Evolutionary conservation across 768 basidiomycete species (phyloP).

Genomic region (Termitomyces sp.): DNA sequence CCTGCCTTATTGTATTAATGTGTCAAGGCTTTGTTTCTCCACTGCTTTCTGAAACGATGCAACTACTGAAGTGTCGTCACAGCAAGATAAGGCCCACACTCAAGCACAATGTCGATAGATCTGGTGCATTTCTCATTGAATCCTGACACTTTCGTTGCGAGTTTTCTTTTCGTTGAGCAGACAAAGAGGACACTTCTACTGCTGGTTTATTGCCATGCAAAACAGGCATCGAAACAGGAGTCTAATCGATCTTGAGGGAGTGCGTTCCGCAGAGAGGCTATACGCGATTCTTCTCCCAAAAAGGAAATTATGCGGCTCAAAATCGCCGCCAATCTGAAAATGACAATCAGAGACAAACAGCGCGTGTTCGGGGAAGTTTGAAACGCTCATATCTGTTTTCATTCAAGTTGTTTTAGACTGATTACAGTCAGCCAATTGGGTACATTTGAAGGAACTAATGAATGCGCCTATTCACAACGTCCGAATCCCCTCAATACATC

Average conservation of each 20-base stretch:
- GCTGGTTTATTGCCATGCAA: constrained; percentile 89
- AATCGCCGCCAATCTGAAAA: no score
- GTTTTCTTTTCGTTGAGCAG: constrained; percentile 47
- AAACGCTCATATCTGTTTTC: no score
- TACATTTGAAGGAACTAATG: no score
- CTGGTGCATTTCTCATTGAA: constrained; percentile 82
- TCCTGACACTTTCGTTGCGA: constrained; percentile 78
- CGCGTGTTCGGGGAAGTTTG: no score
- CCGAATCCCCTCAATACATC: not conserved
- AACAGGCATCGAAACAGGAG: constrained; percentile 95
- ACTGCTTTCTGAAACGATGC: constrained; percentile 57
- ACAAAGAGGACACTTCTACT: constrained; percentile 34
- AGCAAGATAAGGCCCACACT: constrained; percentile 36
- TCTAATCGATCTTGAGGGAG: constrained; percentile 87
- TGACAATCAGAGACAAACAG: no score
- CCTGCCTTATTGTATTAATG: constrained; percentile 71
- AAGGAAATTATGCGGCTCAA: not conserved
- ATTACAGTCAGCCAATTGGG: no score
- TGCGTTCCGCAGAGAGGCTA: constrained; percentile 80
- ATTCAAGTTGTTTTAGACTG: no score
- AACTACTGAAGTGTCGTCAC: not conserved
- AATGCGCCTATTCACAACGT: not conserved
- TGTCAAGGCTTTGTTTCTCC: constrained; percentile 69
- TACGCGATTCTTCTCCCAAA: constrained; percentile 48
- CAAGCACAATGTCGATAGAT: constrained; percentile 78